Conservation (phyloP, 129 eudicot species). For the Glebionis coronaria region DNA sequence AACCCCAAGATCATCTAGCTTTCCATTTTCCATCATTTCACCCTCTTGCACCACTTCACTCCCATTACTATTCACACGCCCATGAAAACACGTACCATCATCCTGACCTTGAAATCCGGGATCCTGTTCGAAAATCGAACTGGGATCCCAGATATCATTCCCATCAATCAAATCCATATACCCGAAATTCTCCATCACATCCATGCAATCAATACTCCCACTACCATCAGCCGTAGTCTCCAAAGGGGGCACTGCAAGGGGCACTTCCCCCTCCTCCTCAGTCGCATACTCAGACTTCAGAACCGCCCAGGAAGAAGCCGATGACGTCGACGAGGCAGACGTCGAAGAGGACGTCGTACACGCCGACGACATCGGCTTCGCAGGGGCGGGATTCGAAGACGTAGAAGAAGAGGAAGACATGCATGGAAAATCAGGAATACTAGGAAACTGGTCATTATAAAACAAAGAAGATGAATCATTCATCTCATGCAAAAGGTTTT, state of each 20-base stretch:
- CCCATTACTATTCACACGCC: conserved; percentile 13
- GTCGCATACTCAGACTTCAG: conserved; percentile 37
- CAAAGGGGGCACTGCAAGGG: conserved; percentile 24
- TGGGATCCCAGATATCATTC: conserved; percentile 77
- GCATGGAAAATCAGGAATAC: conserved; percentile 82
- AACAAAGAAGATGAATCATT: conserved; percentile 64
- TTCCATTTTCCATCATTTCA: conserved; percentile 7
- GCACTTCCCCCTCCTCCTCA: conserved; percentile 22
- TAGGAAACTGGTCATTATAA: conserved; percentile 60
- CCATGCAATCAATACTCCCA: conserved; percentile 57
- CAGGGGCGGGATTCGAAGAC: conserved; percentile 47
- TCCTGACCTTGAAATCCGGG: conserved; percentile 25
- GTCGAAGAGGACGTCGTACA: conserved; percentile 50
- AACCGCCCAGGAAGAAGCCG: conserved; percentile 61
- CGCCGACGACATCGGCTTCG: conserved; percentile 36
- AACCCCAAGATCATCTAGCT: conserved; percentile 53
- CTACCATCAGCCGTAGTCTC: conserved; percentile 29
- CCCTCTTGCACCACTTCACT: conserved; percentile 33
- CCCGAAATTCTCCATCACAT: conserved; percentile 75
- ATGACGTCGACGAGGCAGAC: conserved; percentile 48
- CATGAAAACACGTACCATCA: neutral
- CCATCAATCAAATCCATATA: conserved; percentile 75
- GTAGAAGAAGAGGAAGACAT: conserved; percentile 84
- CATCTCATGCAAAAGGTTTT: conserved; percentile 39
- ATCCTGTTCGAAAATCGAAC: conserved; percentile 52